Evolutionary conservation across 176 grass and related monocot genomes (phyloP).

Genomic region (Saccharum officinarum): DNA sequence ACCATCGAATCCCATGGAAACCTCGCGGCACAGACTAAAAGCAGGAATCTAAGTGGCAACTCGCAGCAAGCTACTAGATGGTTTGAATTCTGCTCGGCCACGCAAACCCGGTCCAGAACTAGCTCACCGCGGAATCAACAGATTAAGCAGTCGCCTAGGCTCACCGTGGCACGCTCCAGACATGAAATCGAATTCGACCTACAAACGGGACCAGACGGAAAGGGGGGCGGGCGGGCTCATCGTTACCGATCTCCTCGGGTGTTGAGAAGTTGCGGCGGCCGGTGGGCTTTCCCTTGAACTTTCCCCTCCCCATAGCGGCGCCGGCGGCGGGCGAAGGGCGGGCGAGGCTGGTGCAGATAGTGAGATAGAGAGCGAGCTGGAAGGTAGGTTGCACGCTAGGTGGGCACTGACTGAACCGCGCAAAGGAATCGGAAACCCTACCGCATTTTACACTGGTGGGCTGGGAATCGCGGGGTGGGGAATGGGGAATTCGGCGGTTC

Average conservation of each 20-base stretch:
- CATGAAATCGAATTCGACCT: background rate
- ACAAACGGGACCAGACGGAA: background rate
- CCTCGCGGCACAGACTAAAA: background rate
- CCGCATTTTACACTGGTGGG: slow-evolving; percentile 20
- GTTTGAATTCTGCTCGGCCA: background rate
- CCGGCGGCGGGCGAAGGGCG: slow-evolving; percentile 11
- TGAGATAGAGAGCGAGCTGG: background rate
- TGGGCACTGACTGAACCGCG: background rate
- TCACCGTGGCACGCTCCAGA: background rate
- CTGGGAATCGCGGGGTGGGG: slow-evolving; percentile 13
- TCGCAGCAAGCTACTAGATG: background rate
- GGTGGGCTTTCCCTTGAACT: slow-evolving; percentile 98
- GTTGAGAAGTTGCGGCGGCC: slow-evolving; percentile 96
- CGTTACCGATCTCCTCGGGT: slow-evolving; percentile 91
- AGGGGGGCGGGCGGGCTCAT: background rate
- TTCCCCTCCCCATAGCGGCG: slow-evolving; percentile 80
- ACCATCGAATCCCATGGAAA: slow-evolving; percentile 3
- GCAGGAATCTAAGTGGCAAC: background rate
- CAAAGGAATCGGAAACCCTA: slow-evolving; percentile 62
- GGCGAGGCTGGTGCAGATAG: background rate
- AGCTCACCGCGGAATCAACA: background rate
- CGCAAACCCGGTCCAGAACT: background rate
- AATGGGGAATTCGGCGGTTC: background rate
- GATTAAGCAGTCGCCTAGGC: background rate
- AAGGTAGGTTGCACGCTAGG: slow-evolving; percentile 37